phyloP scores from a whole-genome alignment of 169 alveolate species.

The Cryptosporidium baileyi region DNA sequence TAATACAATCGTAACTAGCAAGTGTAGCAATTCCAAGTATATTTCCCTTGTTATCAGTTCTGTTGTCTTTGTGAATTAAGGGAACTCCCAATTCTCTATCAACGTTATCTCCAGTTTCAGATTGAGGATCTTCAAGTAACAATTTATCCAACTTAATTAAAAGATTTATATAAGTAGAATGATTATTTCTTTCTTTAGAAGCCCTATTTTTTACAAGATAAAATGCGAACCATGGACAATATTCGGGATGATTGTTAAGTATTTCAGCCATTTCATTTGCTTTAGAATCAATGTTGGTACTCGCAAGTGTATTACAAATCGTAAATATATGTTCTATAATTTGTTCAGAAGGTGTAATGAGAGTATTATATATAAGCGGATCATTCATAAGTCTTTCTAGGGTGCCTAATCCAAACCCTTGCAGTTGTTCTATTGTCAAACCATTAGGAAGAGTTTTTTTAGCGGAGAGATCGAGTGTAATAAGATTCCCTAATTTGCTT shows the following conservation, averaged over 20 bases:
- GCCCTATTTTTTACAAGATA: constrained; percentile 89
- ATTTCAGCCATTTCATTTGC: constrained; percentile 77
- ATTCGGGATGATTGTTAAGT: constrained; percentile 80
- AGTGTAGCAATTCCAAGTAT: constrained; percentile 18
- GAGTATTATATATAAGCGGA: constrained; percentile 41
- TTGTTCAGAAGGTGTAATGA: constrained; percentile 2
- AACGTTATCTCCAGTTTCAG: background rate
- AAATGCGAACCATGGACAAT: constrained; percentile 84
- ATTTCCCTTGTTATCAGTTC: constrained; percentile 75
- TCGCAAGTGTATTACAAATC: constrained; percentile 61
- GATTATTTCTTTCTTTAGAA: constrained; percentile 88
- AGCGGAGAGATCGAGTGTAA: background rate
- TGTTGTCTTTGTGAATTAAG: constrained; percentile 64
- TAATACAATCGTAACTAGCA: constrained; percentile 86
- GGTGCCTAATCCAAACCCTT: constrained; percentile 77
- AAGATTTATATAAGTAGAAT: constrained; percentile 84
- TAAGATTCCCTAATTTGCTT: background rate
- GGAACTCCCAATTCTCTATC: background rate
- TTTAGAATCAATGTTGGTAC: constrained; percentile 68
- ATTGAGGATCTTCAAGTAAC: background rate
- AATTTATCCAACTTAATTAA: constrained; percentile 77
- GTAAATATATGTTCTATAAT: constrained; percentile 54
- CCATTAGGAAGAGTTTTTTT: constrained; percentile 27
- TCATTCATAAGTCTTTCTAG: constrained; percentile 75
- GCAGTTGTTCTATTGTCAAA: constrained; percentile 69